phyloP scores from a whole-genome alignment of 164 flowering plant species.

The Dillenia turbinata region DNA sequence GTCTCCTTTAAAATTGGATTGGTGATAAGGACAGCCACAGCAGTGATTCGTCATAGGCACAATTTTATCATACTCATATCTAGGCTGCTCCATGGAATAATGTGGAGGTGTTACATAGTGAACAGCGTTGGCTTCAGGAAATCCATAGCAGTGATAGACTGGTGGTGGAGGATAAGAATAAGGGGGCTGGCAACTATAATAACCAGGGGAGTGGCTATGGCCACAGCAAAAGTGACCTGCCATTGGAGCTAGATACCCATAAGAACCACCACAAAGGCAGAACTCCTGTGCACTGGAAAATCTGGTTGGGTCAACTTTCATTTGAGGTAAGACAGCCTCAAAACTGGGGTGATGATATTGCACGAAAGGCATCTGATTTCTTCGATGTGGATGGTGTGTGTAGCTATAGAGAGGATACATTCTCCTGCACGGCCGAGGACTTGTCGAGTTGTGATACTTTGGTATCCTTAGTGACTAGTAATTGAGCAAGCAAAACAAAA shows the following conservation, averaged over 20 bases:
- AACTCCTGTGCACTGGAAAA: constrained; percentile 13
- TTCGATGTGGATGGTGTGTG: constrained; percentile 21
- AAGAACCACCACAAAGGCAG: constrained; percentile 24
- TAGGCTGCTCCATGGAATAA: constrained; percentile 32
- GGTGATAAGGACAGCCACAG: constrained; percentile 53
- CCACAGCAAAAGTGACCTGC: constrained; percentile 35
- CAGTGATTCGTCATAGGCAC: constrained; percentile 22
- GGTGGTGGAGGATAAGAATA: constrained; percentile 24
- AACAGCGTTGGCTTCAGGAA: constrained; percentile 21
- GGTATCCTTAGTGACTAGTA: not conserved
- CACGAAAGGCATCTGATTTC: constrained; percentile 14
- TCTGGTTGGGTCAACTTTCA: constrained; percentile 13
- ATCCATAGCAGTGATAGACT: constrained; percentile 15
- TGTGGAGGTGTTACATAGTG: constrained; percentile 32
- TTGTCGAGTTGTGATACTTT: not conserved
- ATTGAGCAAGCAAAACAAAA: constrained; percentile 1
- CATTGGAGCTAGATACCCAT: constrained; percentile 22
- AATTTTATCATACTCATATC: constrained; percentile 40
- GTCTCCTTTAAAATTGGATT: constrained; percentile 13
- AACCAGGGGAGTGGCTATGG: constrained; percentile 24
- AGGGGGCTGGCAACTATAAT: constrained; percentile 27
- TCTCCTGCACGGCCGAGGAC: constrained; percentile 4
- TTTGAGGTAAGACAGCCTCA: constrained; percentile 20
- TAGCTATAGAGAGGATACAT: constrained; percentile 32
- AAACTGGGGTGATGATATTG: constrained; percentile 20